Percentiles rank a stretch among this genome's conserved stretches.
phyloP scores from a whole-genome alignment of 2,329 filamentous ascomycete species.

The Colletotrichum filicis region DNA sequence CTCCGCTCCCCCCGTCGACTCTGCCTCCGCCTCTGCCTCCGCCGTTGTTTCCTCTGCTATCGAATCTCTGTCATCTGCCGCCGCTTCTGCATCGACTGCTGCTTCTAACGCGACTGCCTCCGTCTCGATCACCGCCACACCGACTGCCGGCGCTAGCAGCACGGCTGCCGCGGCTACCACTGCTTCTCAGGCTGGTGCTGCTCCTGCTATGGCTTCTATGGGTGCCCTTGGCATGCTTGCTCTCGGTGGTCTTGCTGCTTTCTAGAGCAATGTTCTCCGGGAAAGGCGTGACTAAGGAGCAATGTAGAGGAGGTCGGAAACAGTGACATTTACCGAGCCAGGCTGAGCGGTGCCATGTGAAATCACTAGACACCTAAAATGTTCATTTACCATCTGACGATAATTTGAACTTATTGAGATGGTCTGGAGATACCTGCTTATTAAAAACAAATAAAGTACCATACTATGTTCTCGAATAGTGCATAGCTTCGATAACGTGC shows the following conservation, averaged over 20 bases:
- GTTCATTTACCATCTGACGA: not conserved
- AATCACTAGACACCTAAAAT: too few species aligned
- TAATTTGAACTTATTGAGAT: not conserved
- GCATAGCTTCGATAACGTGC: too few species aligned
- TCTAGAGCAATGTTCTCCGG: not conserved
- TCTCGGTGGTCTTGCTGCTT: constrained; percentile 28
- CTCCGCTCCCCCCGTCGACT: constrained; percentile 10
- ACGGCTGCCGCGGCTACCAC: not conserved
- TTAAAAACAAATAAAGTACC: not conserved
- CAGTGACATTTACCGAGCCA: not conserved
- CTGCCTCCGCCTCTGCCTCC: constrained; percentile 15
- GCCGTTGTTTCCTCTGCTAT: constrained; percentile 4
- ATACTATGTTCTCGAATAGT: not conserved
- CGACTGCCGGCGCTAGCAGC: not conserved
- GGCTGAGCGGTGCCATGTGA: not conserved
- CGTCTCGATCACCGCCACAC: not conserved
- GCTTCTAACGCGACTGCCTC: constrained; percentile 3
- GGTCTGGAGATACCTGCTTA: not conserved
- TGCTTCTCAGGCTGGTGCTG: constrained; percentile 3
- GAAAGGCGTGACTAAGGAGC: not conserved
- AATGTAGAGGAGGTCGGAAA: not conserved
- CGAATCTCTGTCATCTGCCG: not conserved
- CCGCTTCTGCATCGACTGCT: not conserved
- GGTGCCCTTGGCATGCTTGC: constrained; percentile 24
- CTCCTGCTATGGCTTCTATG: constrained; percentile 6